Conservation (phyloP, 2,329 filamentous ascomycete species). For the Aspergillus pseudonomiae region DNA sequence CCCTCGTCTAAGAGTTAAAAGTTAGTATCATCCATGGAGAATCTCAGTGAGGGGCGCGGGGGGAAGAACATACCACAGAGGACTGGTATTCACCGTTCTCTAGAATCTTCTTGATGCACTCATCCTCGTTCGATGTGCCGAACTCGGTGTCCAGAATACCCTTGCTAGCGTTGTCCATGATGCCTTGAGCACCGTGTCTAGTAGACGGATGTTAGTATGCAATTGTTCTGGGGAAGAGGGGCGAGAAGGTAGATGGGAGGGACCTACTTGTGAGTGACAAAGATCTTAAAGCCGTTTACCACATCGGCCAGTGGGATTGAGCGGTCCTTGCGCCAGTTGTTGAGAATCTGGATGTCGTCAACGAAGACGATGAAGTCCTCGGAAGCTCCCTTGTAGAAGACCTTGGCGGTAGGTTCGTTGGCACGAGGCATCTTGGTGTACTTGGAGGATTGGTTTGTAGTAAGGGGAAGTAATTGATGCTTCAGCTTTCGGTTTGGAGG, state of each 20-base stretch:
- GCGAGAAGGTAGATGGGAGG: not conserved
- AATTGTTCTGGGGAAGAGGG: not conserved
- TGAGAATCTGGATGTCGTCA: conserved; percentile 57
- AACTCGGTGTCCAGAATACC: conserved; percentile 81
- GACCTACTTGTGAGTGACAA: conserved; percentile 83
- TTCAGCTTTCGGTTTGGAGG: not conserved
- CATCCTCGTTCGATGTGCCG: conserved; percentile 76
- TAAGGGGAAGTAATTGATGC: not conserved
- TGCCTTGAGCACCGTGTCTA: conserved; percentile 81
- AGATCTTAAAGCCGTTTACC: conserved; percentile 85
- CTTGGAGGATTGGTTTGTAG: conserved; percentile 12
- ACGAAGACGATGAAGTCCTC: conserved; percentile 69
- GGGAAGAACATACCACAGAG: conserved; percentile 50
- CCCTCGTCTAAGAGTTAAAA: conserved; percentile 26
- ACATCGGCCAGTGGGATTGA: conserved; percentile 81
- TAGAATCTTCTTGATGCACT: conserved; percentile 79
- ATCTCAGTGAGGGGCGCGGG: too few relatives aligned
- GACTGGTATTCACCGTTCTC: conserved; percentile 73
- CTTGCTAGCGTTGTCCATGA: conserved; percentile 75
- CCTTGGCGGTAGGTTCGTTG: conserved; percentile 71
- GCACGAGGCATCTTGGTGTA: conserved; percentile 66
- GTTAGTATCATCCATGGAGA: not conserved
- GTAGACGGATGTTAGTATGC: not conserved
- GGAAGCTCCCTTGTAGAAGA: conserved; percentile 78
- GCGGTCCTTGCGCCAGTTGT: conserved; percentile 82